phyloP scores from a whole-genome alignment of 441 rosid species.

The Populus tomentosa region DNA sequence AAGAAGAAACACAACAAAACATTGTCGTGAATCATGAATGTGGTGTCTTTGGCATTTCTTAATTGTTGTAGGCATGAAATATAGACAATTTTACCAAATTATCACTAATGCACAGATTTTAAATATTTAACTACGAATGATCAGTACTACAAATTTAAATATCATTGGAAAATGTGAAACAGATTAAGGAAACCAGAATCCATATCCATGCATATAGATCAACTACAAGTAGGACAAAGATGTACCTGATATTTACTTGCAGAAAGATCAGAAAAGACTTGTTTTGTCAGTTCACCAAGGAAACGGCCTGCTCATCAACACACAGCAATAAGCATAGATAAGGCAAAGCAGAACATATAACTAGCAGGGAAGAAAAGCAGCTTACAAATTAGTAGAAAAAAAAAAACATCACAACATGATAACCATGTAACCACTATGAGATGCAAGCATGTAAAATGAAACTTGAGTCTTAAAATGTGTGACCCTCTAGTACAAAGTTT shows the following conservation, averaged over 20 bases:
- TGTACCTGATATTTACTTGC: conserved; percentile 96
- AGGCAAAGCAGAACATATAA: neutral
- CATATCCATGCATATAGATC: neutral
- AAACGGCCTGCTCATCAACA: conserved; percentile 73
- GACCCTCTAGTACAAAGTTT: neutral
- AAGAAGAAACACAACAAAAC: neutral
- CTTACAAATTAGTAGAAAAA: neutral
- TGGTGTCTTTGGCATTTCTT: neutral
- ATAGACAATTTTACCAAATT: neutral
- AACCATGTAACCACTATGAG: neutral
- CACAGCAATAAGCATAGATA: neutral
- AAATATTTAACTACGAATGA: neutral
- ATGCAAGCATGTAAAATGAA: neutral
- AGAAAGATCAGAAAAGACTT: conserved; percentile 83
- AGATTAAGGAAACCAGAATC: neutral
- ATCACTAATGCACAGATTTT: neutral
- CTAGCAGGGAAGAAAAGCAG: neutral
- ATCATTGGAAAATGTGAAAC: neutral
- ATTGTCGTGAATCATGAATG: neutral
- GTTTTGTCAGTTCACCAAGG: conserved; percentile 88
- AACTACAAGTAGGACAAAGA: neutral
- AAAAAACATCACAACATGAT: neutral
- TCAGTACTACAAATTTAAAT: neutral
- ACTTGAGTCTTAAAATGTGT: neutral
- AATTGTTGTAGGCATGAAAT: neutral